Evolutionary conservation across 169 alveolate genomes (phyloP).

Genomic region (Plasmodium fragile): DNA sequence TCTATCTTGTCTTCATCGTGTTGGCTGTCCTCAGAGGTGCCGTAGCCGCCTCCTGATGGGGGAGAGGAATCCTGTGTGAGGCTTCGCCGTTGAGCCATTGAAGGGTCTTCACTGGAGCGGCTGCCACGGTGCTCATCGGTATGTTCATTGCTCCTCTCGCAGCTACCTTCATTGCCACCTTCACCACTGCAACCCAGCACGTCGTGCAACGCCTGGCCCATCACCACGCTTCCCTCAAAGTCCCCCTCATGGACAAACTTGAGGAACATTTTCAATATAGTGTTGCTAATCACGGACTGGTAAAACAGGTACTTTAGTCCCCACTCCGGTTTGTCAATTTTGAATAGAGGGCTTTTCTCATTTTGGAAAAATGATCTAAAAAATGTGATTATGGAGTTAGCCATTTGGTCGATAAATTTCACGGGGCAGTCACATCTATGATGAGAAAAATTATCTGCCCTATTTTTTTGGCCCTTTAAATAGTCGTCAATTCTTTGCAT

Average conservation of each 20-base stretch:
- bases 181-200: not conserved
- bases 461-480: conserved; percentile 15
- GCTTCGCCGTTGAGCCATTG: not conserved
- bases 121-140: not conserved
- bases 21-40: not conserved
- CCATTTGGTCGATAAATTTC: conserved; percentile 13
- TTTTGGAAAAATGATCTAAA: conserved; percentile 70
- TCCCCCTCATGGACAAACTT: not conserved
- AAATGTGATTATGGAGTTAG: conserved; percentile 33
- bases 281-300: conserved; percentile 59
- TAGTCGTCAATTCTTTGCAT: conserved; percentile 35
- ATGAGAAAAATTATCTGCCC: not conserved
- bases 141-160: not conserved
- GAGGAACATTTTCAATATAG: conserved; percentile 28
- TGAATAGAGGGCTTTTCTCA: conserved; percentile 50
- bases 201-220: conserved; percentile 19
- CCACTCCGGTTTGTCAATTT: conserved; percentile 75
- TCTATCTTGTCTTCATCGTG: not conserved
- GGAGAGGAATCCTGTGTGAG: not conserved
- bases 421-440: not conserved
- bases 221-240: not conserved
- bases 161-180: not conserved
- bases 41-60: not conserved
- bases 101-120: not conserved
- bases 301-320: conserved; percentile 62